phyloP scores from a whole-genome alignment of 805 yeast species.

The Candida wancherniae region DNA sequence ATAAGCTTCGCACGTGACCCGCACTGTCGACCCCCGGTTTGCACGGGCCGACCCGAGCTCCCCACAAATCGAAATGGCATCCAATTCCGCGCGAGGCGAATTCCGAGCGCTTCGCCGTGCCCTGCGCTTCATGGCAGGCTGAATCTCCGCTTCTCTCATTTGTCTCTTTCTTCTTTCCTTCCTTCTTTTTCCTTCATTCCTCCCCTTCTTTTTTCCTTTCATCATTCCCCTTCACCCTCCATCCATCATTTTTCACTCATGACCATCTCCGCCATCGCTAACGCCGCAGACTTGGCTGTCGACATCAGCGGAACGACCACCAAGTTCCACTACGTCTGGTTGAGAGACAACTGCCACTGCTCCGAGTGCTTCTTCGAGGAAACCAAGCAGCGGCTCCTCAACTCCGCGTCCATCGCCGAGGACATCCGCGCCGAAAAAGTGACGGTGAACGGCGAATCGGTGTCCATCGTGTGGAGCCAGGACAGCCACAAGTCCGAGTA shows the following conservation, averaged over 20 bases:
- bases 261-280: conserved; percentile 2
- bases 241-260: not conserved
- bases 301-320: conserved; percentile 10
- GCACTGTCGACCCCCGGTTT: no score
- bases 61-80: no score
- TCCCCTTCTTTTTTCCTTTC: no score
- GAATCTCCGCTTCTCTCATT: no score
- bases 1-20: no score
- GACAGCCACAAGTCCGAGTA: conserved; percentile 35
- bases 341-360: conserved; percentile 63
- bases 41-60: no score
- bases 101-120: no score
- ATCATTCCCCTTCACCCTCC: not conserved
- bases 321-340: conserved; percentile 44
- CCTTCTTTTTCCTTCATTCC: no score
- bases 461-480: conserved; percentile 36
- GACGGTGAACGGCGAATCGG: conserved; percentile 10
- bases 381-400: conserved; percentile 57
- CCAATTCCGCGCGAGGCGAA: no score
- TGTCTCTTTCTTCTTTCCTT: no score
- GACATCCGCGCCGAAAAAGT: conserved; percentile 22
- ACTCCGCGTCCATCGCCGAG: conserved; percentile 43
- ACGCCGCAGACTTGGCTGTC: conserved; percentile 5
- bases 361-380: conserved; percentile 45
- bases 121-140: no score